phyloP scores from a whole-genome alignment of 805 yeast genomes.

The Candida sithepensis region DNA sequence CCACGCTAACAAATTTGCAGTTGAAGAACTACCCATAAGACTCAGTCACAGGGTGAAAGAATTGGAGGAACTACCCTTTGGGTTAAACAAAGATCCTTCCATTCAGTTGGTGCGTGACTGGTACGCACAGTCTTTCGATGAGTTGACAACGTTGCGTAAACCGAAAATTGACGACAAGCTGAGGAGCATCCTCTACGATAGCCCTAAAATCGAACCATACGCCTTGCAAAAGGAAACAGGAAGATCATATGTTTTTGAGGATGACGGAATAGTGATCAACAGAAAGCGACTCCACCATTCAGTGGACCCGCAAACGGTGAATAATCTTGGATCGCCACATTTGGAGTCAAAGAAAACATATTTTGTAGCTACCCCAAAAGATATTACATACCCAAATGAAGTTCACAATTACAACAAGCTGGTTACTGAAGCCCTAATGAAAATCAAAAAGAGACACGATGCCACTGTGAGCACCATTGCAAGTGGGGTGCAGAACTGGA shows the following conservation, averaged over 20 bases:
- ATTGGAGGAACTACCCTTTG: conserved; percentile 74
- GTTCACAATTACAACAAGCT: conserved; percentile 65
- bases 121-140: conserved; percentile 90
- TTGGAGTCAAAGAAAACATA: conserved; percentile 33
- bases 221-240: conserved; percentile 5
- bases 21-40: conserved; percentile 83
- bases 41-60: conserved; percentile 84
- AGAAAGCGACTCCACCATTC: conserved; percentile 16
- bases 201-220: conserved; percentile 5
- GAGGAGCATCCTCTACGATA: conserved; percentile 32
- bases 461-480: conserved; percentile 92
- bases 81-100: conserved; percentile 68
- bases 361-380: conserved; percentile 49
- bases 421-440: conserved; percentile 62
- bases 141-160: conserved; percentile 60
- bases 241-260: conserved; percentile 32
- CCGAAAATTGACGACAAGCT: conserved; percentile 49
- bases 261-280: conserved; percentile 44
- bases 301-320: conserved; percentile 9
- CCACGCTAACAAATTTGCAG: conserved; percentile 79
- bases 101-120: conserved; percentile 76
- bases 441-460: conserved; percentile 81
- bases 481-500: conserved; percentile 91
- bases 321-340: conserved; percentile 10
- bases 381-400: conserved; percentile 67